Evolutionary conservation across 2,329 filamentous ascomycete genomes (phyloP).

Genomic region (Teratosphaeria viscida): DNA sequence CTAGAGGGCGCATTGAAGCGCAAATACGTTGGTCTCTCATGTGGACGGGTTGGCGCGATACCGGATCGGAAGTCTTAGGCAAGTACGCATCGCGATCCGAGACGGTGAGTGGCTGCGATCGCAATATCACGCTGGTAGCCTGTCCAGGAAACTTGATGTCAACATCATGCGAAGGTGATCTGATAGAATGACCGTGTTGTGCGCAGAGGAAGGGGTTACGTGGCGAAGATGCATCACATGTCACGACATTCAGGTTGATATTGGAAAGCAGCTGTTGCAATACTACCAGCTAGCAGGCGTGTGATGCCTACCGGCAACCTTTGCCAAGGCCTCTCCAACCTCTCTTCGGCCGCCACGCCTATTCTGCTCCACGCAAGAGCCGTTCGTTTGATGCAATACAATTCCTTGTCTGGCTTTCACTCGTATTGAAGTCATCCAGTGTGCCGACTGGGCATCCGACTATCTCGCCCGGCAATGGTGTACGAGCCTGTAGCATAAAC

Average conservation of each 20-base stretch:
- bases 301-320: neutral
- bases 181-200: neutral
- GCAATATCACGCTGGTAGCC: constrained; percentile 13
- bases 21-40: neutral
- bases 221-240: neutral
- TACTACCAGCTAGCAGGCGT: neutral
- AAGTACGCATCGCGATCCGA: constrained; percentile 7
- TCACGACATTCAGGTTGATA: neutral
- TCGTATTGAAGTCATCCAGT: constrained; percentile 14
- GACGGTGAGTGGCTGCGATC: constrained; percentile 10
- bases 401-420: constrained; percentile 16
- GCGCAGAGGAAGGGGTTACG: neutral
- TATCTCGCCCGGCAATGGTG: constrained; percentile 11
- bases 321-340: neutral
- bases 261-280: neutral
- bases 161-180: constrained; percentile 8
- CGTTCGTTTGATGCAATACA: constrained; percentile 13
- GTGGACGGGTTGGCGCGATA: neutral
- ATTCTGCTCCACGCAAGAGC: constrained; percentile 9
- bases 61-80: constrained; percentile 6
- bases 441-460: constrained; percentile 15
- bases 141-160: constrained; percentile 4
- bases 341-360: constrained; percentile 4
- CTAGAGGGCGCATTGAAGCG: constrained; percentile 35
- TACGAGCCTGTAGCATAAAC: constrained; percentile 15